Evolutionary conservation across 2,329 filamentous ascomycete species (phyloP).

Genomic region (Chaetomium sp.): DNA sequence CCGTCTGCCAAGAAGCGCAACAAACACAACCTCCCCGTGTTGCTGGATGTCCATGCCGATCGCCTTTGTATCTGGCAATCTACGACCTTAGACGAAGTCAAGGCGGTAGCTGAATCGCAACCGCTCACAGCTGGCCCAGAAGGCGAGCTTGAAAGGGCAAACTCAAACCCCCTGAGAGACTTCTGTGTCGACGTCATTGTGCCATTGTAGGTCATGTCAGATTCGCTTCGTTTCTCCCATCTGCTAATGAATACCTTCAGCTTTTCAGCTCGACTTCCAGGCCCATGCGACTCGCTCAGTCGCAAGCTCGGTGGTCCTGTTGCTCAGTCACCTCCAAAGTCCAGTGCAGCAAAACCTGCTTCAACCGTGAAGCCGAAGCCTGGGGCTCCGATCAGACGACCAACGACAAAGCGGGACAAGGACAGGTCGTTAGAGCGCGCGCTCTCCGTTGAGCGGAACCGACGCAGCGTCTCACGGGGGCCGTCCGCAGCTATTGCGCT

Average conservation of each 20-base stretch:
- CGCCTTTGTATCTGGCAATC: slow-evolving; percentile 81
- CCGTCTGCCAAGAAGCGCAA: slow-evolving; percentile 46
- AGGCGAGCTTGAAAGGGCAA: slow-evolving; percentile 34
- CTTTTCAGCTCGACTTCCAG: slow-evolving; percentile 69
- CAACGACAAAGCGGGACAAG: slow-evolving; percentile 34
- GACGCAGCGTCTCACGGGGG: slow-evolving; percentile 49
- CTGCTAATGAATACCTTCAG: slow-evolving; percentile 38
- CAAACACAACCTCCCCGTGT: slow-evolving; percentile 56
- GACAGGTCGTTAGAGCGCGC: slow-evolving; percentile 55
- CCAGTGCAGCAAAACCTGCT: slow-evolving; percentile 39
- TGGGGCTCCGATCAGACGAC: slow-evolving; percentile 46
- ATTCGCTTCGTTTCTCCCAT: neutral
- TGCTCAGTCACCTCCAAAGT: slow-evolving; percentile 47
- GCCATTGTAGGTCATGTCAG: slow-evolving; percentile 55
- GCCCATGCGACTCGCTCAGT: slow-evolving; percentile 63
- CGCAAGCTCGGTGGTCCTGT: slow-evolving; percentile 69
- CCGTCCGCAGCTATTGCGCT: slow-evolving; percentile 55
- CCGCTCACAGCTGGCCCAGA: slow-evolving; percentile 27
- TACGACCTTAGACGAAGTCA: slow-evolving; percentile 55
- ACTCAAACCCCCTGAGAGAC: slow-evolving; percentile 60
- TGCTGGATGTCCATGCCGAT: slow-evolving; percentile 69
- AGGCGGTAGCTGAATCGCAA: slow-evolving; percentile 45
- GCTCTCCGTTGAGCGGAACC: slow-evolving; percentile 52
- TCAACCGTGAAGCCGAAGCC: slow-evolving; percentile 43
- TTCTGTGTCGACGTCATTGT: slow-evolving; percentile 77